phyloP scores from a whole-genome alignment of 148 eudicot species.

The Cornus kousa region DNA sequence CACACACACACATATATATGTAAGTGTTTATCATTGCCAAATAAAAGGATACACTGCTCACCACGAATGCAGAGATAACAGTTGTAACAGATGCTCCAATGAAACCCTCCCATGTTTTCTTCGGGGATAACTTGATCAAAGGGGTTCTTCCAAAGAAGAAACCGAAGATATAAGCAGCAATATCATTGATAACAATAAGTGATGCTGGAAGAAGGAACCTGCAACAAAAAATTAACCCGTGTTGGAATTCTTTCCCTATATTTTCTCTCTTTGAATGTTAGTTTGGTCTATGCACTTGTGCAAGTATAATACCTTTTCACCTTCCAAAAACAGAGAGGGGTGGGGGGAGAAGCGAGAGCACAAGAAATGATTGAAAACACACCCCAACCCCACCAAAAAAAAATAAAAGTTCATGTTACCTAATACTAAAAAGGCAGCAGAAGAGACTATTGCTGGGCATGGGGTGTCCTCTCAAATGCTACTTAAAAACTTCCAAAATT shows the following conservation, averaged over 20 bases:
- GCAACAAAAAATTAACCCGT: slow-evolving; percentile 22
- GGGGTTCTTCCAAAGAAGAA: slow-evolving; percentile 94
- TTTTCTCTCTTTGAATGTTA: neutral
- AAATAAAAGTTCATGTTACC: neutral
- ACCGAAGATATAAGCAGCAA: slow-evolving; percentile 87
- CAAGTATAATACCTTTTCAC: neutral
- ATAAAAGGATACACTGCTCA: slow-evolving; percentile 26
- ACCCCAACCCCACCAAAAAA: too few relatives aligned
- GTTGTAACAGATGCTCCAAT: slow-evolving; percentile 88
- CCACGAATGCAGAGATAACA: slow-evolving; percentile 79
- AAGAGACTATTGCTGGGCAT: neutral
- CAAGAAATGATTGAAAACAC: too few relatives aligned
- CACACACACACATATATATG: neutral
- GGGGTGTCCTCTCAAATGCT: neutral
- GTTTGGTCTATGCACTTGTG: neutral
- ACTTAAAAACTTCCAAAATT: neutral
- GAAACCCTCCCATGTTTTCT: slow-evolving; percentile 96
- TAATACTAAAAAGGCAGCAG: neutral
- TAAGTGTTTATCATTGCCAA: neutral
- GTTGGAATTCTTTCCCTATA: neutral
- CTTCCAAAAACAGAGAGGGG: neutral
- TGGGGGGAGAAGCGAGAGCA: neutral
- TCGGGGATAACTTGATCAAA: slow-evolving; percentile 84
- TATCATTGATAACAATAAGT: slow-evolving; percentile 86
- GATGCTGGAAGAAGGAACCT: slow-evolving; percentile 99